These are phyloP conservation scores for Paspalum notatum DNA, from an alignment of 176 grass and related monocot genomes.

Conservation along the genomic window DNA sequence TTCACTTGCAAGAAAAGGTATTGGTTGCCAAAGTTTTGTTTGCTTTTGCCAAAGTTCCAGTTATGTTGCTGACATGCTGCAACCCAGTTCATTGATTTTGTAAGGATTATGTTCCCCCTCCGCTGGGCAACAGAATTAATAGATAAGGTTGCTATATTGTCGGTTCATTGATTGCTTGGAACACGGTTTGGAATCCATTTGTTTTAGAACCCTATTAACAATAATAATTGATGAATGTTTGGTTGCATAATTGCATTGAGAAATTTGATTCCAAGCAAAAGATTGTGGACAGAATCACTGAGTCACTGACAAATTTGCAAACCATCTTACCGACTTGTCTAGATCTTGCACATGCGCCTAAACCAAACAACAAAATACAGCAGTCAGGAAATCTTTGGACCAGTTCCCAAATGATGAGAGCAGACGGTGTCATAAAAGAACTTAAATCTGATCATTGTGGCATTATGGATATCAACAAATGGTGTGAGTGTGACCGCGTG, in stretches of 20 bases:
- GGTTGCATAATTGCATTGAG: slow-evolving; percentile 43
- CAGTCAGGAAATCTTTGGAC: slow-evolving; percentile 33
- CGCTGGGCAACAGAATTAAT: slow-evolving; percentile 11
- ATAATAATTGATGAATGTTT: slow-evolving; percentile 47
- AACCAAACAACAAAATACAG: background rate
- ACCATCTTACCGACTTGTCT: slow-evolving; percentile 6
- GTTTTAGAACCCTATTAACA: slow-evolving; percentile 40
- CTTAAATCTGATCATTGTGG: background rate
- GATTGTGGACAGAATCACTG: slow-evolving; percentile 36
- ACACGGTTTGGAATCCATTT: slow-evolving; percentile 52
- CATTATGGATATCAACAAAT: background rate
- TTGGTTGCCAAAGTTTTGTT: background rate
- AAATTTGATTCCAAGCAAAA: slow-evolving; percentile 42
- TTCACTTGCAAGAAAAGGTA: background rate
- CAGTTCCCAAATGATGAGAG: slow-evolving; percentile 32
- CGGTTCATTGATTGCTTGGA: slow-evolving; percentile 55
- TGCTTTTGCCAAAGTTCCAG: too few relatives aligned
- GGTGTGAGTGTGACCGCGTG: background rate
- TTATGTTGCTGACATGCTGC: slow-evolving; percentile 21
- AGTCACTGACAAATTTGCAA: background rate
- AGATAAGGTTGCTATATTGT: background rate
- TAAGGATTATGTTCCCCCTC: slow-evolving; percentile 7
- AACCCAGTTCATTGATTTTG: slow-evolving; percentile 33
- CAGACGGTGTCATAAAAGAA: slow-evolving; percentile 16
- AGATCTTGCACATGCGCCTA: slow-evolving; percentile 37